Evolutionary conservation across 169 alveolate species (phyloP).

Genomic region (Eimeria necatrix): DNA sequence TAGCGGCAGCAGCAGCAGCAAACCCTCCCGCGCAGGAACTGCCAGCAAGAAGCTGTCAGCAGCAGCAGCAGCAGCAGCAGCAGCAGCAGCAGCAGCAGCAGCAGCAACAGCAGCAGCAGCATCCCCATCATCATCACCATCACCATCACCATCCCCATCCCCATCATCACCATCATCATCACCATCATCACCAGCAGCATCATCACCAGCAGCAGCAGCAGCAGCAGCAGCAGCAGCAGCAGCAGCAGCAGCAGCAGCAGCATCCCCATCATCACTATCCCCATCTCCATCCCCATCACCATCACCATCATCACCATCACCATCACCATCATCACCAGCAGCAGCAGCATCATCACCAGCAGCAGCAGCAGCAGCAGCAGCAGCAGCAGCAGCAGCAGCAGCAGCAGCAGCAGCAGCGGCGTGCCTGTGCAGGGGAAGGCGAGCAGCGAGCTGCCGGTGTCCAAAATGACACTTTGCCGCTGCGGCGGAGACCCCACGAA

Average conservation of each 20-base stretch:
- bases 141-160: too few species aligned
- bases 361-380: not conserved
- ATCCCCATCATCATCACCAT: too few species aligned
- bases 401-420: too few species aligned
- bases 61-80: not conserved
- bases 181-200: too few species aligned
- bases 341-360: not conserved
- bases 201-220: too few species aligned
- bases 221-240: too few species aligned
- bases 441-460: constrained; percentile 69
- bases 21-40: not conserved
- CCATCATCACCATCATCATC: too few species aligned
- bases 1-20: not conserved
- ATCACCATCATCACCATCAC: not conserved
- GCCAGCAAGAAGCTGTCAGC: too few species aligned
- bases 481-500: constrained; percentile 79
- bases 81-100: not conserved
- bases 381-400: not conserved
- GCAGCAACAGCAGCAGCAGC: not conserved
- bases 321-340: not conserved
- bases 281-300: not conserved
- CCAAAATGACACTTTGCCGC: constrained; percentile 83
- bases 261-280: not conserved
- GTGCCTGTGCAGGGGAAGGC: constrained; percentile 78
- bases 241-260: too few species aligned